A percentile compares a stretch with the other conserved stretches of the same genome.
These are phyloP conservation scores for Ganoderma multipileum DNA, from an alignment of 1,284 basidiomycete species.

Conservation along the genomic window DNA sequence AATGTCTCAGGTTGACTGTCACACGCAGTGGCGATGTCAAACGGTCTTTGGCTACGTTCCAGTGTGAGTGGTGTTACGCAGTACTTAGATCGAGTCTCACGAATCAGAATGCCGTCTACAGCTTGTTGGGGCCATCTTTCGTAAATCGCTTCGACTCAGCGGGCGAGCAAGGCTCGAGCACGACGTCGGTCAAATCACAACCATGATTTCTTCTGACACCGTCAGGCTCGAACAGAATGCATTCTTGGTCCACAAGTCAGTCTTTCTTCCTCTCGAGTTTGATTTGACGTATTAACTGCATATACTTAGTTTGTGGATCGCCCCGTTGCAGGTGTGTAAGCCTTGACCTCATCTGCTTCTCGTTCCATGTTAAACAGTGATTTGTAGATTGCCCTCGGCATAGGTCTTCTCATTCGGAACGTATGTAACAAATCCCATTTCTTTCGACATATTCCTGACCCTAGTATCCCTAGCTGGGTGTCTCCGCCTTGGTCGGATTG, in stretches of 20 bases:
- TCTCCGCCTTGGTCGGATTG: slow-evolving; percentile 77
- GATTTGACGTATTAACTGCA: slow-evolving; percentile 17
- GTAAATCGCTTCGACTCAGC: slow-evolving; percentile 74
- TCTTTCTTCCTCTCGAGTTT: slow-evolving; percentile 10
- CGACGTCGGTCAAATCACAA: slow-evolving; percentile 72
- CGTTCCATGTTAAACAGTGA: neutral
- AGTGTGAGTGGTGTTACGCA: slow-evolving; percentile 44
- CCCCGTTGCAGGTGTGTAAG: slow-evolving; percentile 56
- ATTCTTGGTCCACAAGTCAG: slow-evolving; percentile 58
- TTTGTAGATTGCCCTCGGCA: slow-evolving; percentile 61
- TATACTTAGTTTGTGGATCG: slow-evolving; percentile 60
- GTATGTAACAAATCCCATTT: slow-evolving; percentile 42
- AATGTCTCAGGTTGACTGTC: neutral
- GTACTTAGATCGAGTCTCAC: neutral
- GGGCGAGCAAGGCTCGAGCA: slow-evolving; percentile 69
- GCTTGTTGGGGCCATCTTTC: slow-evolving; percentile 74
- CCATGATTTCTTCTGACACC: slow-evolving; percentile 72
- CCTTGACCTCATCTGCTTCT: neutral
- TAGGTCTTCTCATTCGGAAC: slow-evolving; percentile 69
- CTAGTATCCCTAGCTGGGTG: slow-evolving; percentile 59
- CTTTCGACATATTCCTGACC: slow-evolving; percentile 11
- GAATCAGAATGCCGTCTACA: slow-evolving; percentile 29
- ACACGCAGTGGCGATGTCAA: slow-evolving; percentile 55
- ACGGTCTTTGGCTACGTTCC: slow-evolving; percentile 59
- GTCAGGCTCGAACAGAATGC: slow-evolving; percentile 57